These are phyloP conservation scores for Kurtzmaniella quercitrusa DNA, from an alignment of 1,139 yeast genomes.

Conservation along the genomic window DNA sequence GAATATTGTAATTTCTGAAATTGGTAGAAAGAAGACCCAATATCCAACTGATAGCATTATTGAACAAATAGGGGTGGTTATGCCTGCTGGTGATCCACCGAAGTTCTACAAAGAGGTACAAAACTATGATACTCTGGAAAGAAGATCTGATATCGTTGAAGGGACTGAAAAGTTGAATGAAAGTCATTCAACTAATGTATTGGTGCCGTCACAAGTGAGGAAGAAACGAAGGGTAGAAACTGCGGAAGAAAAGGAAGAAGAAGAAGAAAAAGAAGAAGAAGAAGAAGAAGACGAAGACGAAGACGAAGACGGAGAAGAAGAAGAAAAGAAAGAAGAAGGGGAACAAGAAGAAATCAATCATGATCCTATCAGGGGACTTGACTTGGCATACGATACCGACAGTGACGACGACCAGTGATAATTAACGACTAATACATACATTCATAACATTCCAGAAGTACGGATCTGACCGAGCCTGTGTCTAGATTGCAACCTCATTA, in stretches of 20 bases:
- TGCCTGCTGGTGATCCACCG: constrained; percentile 40
- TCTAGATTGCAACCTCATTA: too few species aligned
- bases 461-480: too few species aligned
- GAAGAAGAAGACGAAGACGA: constrained; percentile 3
- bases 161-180: background rate
- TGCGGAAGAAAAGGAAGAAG: background rate
- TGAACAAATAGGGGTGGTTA: constrained; percentile 19
- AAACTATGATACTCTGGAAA: constrained; percentile 12
- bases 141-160: background rate
- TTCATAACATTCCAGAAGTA: too few species aligned
- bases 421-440: background rate
- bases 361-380: background rate
- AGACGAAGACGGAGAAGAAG: background rate
- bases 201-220: constrained; percentile 6
- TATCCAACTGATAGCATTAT: constrained; percentile 28
- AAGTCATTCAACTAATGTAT: too few species aligned
- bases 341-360: background rate
- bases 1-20: constrained; percentile 3
- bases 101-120: constrained; percentile 36
- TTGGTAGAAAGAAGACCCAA: constrained; percentile 2
- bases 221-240: constrained; percentile 2
- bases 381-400: background rate
- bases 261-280: background rate
- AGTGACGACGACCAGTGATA: background rate
- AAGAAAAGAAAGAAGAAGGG: constrained; percentile 6